A percentile compares a stretch with the other conserved stretches of the same genome.
phyloP scores from a whole-genome alignment of 208 protist genomes.

The Wallacemonas sp. region DNA sequence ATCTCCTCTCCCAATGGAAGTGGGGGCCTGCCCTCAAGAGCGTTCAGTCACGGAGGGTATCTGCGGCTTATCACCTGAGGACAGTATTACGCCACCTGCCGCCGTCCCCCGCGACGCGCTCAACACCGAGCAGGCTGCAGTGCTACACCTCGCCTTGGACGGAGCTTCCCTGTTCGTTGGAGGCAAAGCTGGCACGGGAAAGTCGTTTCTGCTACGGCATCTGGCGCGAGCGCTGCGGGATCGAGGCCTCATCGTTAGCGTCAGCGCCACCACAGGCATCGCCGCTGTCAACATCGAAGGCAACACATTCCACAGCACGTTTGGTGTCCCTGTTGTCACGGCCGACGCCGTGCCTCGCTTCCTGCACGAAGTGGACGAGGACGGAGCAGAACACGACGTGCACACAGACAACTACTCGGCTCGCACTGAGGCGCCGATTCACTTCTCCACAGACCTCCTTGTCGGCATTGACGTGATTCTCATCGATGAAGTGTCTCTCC shows the following conservation, averaged over 20 bases:
- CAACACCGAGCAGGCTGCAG: constrained; percentile 32
- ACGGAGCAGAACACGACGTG: background rate
- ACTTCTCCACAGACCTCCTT: constrained; percentile 26
- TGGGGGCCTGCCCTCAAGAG: no score
- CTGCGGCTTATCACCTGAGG: no score
- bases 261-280: constrained; percentile 67
- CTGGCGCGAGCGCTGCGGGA: constrained; percentile 28
- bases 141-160: constrained; percentile 38
- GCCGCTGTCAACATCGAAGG: constrained; percentile 70
- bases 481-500: constrained; percentile 82
- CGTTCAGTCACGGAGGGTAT: no score
- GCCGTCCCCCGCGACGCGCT: no score
- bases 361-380: background rate
- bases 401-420: constrained; percentile 9
- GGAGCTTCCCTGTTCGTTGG: constrained; percentile 68
- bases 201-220: constrained; percentile 55
- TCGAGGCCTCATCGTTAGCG: constrained; percentile 34
- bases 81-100: no score
- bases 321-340: constrained; percentile 45
- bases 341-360: constrained; percentile 1
- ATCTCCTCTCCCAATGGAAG: no score
- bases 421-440: background rate
- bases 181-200: constrained; percentile 74
- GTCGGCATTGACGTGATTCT: constrained; percentile 55
- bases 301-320: constrained; percentile 78